These are phyloP conservation scores for Penicillium bovifimosum DNA, from an alignment of 495 filamentous ascomycete species.

Conservation along the genomic window DNA sequence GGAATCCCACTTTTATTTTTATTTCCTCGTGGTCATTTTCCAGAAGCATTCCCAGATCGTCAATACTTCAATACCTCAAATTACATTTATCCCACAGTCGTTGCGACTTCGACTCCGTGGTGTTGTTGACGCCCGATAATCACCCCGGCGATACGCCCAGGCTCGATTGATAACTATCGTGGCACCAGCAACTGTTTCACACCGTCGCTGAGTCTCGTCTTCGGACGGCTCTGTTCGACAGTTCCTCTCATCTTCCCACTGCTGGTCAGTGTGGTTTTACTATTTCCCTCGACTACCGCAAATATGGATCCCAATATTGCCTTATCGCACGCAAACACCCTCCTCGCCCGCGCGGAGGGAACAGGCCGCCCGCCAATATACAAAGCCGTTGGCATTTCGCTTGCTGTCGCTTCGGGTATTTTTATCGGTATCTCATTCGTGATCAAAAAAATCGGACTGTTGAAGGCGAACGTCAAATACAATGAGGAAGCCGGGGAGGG, in stretches of 20 bases:
- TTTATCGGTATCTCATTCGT: constrained; percentile 97
- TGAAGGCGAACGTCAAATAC: constrained; percentile 93
- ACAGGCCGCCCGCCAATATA: constrained; percentile 54
- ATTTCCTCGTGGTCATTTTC: constrained; percentile 10
- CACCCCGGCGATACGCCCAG: constrained; percentile 15
- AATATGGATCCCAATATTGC: constrained; percentile 41
- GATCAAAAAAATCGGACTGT: constrained; percentile 84
- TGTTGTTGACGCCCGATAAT: neutral
- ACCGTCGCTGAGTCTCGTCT: constrained; percentile 24
- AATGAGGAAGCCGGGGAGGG: constrained; percentile 94
- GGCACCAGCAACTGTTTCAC: constrained; percentile 20
- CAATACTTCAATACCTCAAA: neutral
- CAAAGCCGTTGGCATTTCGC: constrained; percentile 81
- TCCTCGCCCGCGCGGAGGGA: constrained; percentile 45
- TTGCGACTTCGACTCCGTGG: neutral
- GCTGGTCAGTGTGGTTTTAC: constrained; percentile 24
- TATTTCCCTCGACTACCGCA: neutral
- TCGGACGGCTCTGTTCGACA: constrained; percentile 24
- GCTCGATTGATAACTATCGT: constrained; percentile 1
- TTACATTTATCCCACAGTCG: neutral
- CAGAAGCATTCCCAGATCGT: constrained; percentile 22
- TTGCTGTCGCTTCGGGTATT: constrained; percentile 82
- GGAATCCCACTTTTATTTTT: neutral
- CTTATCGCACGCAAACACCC: constrained; percentile 38
- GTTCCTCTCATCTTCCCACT: constrained; percentile 13